Evolutionary conservation across 2,329 filamentous ascomycete species (phyloP).

Genomic region (Exophiala viscosa): DNA sequence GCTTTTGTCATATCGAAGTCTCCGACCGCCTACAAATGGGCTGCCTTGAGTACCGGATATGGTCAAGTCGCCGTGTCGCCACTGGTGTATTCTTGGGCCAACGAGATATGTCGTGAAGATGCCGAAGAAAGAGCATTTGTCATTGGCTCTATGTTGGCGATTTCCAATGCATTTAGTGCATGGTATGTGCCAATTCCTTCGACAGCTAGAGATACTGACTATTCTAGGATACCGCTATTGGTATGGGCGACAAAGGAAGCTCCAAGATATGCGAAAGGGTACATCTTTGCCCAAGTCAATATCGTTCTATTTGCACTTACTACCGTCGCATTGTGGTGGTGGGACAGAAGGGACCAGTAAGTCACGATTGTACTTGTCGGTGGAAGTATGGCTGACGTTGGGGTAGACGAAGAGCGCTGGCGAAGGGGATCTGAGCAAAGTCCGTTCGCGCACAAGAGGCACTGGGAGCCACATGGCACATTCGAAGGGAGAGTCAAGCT

Average conservation of each 20-base stretch:
- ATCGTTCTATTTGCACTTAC: not conserved
- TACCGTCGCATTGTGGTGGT: not conserved
- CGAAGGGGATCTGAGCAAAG: not conserved
- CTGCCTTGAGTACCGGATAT: not conserved
- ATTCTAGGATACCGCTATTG: not conserved
- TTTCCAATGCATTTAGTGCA: slow-evolving; percentile 1
- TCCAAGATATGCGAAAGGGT: not conserved
- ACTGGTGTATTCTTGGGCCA: slow-evolving; percentile 3
- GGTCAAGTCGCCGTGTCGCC: not conserved
- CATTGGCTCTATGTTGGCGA: slow-evolving; percentile 4
- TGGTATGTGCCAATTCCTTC: not conserved
- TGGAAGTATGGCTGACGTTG: not conserved
- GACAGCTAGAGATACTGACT: not conserved
- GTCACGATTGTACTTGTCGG: not conserved
- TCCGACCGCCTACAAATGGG: slow-evolving; percentile 22
- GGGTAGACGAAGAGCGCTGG: not conserved
- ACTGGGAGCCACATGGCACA: too few species aligned
- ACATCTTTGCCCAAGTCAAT: slow-evolving; percentile 1
- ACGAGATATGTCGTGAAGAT: slow-evolving; percentile 4
- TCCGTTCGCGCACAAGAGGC: not conserved
- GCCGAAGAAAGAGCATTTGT: slow-evolving; percentile 10
- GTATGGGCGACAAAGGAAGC: not conserved
- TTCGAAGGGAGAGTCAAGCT: too few species aligned
- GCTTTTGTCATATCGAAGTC: slow-evolving; percentile 31
- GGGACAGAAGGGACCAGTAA: slow-evolving; percentile 4